Evolutionary conservation across 1,284 basidiomycete genomes (phyloP), one percentile per base, ranked within the genome.

Genomic region (Malassezia sympodialis): DNA sequence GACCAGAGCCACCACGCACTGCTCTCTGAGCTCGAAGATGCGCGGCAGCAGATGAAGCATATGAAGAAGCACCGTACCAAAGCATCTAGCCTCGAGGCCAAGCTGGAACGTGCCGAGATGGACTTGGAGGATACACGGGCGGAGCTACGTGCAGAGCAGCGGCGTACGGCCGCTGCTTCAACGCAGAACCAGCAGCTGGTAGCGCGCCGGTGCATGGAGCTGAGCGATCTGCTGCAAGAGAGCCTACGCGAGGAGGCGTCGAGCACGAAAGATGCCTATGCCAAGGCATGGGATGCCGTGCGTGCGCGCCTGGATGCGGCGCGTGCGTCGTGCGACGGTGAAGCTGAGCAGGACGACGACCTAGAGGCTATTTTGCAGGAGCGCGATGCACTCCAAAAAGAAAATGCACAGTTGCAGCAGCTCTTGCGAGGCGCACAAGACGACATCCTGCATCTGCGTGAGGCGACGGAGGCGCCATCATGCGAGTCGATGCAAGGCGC

Each of bases 91-190:
- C 75, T 90, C 53, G 82, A 81, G 24, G 79, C 82, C 8, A 82
- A 49, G 32, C 51, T 50, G 10, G 44, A 28, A 32, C 30, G 19
- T 47, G 50, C 28, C 23, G 46, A 82, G 82, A 32, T 23, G 65
- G 87, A 90, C 73, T 82, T 82, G 63, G 88, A 94, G 46, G 90
- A 96, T 69, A 79, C 87, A 66, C 82, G 83, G 56, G 88, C 93
- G 73, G 86, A 90, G 69, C 79, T 85, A 23, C 84, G 86, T 50
- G 81, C 80, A 47, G 87, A 90, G 63, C 77, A 81, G 6, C 82
- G 85, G 51, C 80, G 84, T 31, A 82, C 84, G 4, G 81, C 82
- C 49, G 76, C 83, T 35, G 85, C 87, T 8, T 87, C 90, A 62
- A 77, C 79, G 1, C 81, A 83, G 39, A 79, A 83, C 50, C 65